phyloP scores from a whole-genome alignment of 345 rosid genomes.

The Xanthoceras sorbifolium region DNA sequence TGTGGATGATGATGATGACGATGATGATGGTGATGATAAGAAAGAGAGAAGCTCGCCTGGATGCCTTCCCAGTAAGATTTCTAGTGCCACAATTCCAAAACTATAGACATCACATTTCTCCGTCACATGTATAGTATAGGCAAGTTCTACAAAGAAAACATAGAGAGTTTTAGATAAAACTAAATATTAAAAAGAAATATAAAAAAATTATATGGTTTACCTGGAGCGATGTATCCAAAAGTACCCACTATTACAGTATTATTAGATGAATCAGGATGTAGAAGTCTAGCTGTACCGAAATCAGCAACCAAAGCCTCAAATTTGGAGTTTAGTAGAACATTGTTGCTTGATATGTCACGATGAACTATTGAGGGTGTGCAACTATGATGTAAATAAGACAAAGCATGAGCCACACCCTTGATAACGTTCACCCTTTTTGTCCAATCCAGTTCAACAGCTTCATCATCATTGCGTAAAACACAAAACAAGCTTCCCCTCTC shows the following conservation, averaged over 20 bases:
- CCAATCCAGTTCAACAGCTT: slow-evolving; percentile 22
- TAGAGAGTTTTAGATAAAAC: too few species aligned
- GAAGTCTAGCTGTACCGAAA: slow-evolving; percentile 18
- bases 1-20: too few species aligned
- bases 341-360: slow-evolving; percentile 24
- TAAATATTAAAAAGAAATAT: background rate
- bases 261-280: slow-evolving; percentile 18
- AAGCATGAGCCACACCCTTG: slow-evolving; percentile 12
- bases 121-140: background rate
- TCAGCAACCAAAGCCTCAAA: slow-evolving; percentile 18
- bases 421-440: slow-evolving; percentile 13
- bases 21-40: too few species aligned
- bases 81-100: slow-evolving; percentile 17
- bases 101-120: slow-evolving; percentile 22
- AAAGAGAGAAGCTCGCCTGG: slow-evolving; percentile 11
- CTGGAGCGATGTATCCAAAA: slow-evolving; percentile 19
- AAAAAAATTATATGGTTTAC: background rate
- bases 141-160: background rate
- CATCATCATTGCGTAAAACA: background rate
- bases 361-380: slow-evolving; percentile 18
- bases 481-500: slow-evolving; percentile 12
- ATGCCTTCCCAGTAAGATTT: slow-evolving; percentile 11
- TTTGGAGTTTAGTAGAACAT: background rate
- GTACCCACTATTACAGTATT: slow-evolving; percentile 1
- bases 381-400: slow-evolving; percentile 24